Percentiles rank a stretch among this genome's conserved stretches.
These are phyloP conservation scores for Xylaria sp. DNA, from an alignment of 495 filamentous ascomycete species.

Conservation along the genomic window DNA sequence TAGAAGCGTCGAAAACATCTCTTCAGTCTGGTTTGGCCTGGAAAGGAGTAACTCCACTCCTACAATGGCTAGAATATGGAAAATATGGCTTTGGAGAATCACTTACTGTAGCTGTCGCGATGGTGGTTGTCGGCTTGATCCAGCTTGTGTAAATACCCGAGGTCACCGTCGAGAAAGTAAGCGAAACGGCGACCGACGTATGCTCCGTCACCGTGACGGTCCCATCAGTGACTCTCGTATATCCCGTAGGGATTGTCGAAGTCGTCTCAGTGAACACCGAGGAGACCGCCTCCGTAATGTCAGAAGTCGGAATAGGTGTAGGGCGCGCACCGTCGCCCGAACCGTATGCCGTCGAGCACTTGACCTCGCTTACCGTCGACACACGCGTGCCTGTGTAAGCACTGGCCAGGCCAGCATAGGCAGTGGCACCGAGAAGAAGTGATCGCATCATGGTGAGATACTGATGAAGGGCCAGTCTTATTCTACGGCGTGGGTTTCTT, in stretches of 20 bases:
- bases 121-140: background rate
- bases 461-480: background rate
- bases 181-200: background rate
- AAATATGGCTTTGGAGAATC: background rate
- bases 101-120: slow-evolving; percentile 13
- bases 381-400: slow-evolving; percentile 4
- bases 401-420: slow-evolving; percentile 10
- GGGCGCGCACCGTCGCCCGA: slow-evolving; percentile 9
- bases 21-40: background rate
- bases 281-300: background rate
- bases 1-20: background rate
- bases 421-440: slow-evolving; percentile 7
- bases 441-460: slow-evolving; percentile 8
- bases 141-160: slow-evolving; percentile 15
- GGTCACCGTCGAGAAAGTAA: slow-evolving; percentile 1
- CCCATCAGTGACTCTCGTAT: slow-evolving; percentile 7
- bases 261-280: background rate
- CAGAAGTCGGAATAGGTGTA: slow-evolving; percentile 18
- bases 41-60: background rate
- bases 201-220: slow-evolving; percentile 10
- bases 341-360: slow-evolving; percentile 17
- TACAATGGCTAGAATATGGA: background rate
- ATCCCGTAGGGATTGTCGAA: background rate
- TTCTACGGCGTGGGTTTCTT: background rate
- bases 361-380: background rate